phyloP scores from a whole-genome alignment of 495 filamentous ascomycete genomes.

The Aspergillus indologenus region DNA sequence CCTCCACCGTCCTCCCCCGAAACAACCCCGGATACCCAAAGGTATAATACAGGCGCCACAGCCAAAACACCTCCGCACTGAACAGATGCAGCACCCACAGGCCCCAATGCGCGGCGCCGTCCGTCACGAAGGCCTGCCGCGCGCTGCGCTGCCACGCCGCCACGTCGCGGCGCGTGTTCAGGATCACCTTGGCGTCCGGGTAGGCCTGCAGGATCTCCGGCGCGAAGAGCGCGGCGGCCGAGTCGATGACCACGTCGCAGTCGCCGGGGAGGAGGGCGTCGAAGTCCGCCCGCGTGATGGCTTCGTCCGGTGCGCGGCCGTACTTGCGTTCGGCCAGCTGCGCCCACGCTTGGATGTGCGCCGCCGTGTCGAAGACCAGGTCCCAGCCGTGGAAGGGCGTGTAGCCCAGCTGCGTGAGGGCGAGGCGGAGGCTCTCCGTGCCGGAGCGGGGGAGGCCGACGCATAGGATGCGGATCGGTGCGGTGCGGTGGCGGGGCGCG shows the following conservation, averaged over 20 bases:
- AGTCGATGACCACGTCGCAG: slow-evolving; percentile 9
- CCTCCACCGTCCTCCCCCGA: neutral
- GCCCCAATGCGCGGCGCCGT: neutral
- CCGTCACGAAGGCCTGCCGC: slow-evolving; percentile 22
- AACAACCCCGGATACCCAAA: slow-evolving; percentile 5
- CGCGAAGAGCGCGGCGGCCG: slow-evolving; percentile 8
- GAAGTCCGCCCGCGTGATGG: slow-evolving; percentile 11
- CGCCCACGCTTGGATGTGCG: slow-evolving; percentile 13
- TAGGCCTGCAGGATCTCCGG: slow-evolving; percentile 36
- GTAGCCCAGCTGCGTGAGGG: slow-evolving; percentile 18
- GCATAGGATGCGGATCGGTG: slow-evolving; percentile 19
- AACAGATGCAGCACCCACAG: slow-evolving; percentile 15
- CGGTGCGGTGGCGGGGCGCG: slow-evolving; percentile 10
- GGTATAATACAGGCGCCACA: neutral
- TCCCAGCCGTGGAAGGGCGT: slow-evolving; percentile 24
- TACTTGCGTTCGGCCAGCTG: slow-evolving; percentile 14
- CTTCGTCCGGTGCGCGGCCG: neutral
- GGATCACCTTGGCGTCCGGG: slow-evolving; percentile 23
- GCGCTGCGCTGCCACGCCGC: slow-evolving; percentile 25
- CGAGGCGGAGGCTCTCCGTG: slow-evolving; percentile 21
- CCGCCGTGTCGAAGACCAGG: neutral
- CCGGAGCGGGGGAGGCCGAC: slow-evolving; percentile 21
- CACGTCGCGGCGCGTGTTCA: slow-evolving; percentile 9
- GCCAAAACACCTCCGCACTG: slow-evolving; percentile 21
- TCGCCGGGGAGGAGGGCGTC: slow-evolving; percentile 10